These are phyloP conservation scores for Perkinsus marinus DNA, from an alignment of 169 alveolate species.

Conservation along the genomic window DNA sequence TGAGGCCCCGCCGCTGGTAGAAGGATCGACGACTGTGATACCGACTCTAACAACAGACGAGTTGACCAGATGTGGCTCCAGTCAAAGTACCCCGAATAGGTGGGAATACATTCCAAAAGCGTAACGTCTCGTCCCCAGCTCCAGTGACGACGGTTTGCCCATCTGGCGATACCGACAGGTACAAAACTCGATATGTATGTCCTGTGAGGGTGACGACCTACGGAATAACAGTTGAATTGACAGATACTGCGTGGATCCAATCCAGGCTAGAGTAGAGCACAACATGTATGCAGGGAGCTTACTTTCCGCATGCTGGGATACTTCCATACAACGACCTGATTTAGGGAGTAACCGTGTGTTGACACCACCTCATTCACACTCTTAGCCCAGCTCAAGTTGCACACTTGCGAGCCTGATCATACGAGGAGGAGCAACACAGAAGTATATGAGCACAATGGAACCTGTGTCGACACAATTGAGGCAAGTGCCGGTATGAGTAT, in stretches of 20 bases:
- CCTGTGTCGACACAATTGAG: slow-evolving; percentile 73
- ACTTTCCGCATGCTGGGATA: slow-evolving; percentile 73
- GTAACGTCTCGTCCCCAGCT: slow-evolving; percentile 85
- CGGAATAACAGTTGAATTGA: not conserved
- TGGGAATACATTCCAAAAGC: slow-evolving; percentile 89
- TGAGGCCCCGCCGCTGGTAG: not conserved
- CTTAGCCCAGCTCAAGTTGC: slow-evolving; percentile 81
- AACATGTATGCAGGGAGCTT: slow-evolving; percentile 27
- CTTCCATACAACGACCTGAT: slow-evolving; percentile 83
- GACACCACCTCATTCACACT: slow-evolving; percentile 76
- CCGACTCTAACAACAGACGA: not conserved
- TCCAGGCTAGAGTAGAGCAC: too few species aligned
- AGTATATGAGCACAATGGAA: not conserved
- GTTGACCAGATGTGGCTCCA: not conserved
- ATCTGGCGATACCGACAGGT: slow-evolving; percentile 81
- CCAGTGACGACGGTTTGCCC: slow-evolving; percentile 84
- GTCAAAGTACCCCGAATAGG: not conserved
- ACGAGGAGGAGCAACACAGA: not conserved
- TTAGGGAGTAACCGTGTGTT: slow-evolving; percentile 86
- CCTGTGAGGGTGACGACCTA: slow-evolving; percentile 41
- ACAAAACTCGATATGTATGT: slow-evolving; percentile 86
- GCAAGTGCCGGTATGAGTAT: slow-evolving; percentile 61
- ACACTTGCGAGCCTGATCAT: slow-evolving; percentile 62
- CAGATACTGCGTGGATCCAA: too few species aligned
- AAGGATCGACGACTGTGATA: not conserved